phyloP scores from a whole-genome alignment of 768 basidiomycete species.

The Hypsizygus marmoreus region DNA sequence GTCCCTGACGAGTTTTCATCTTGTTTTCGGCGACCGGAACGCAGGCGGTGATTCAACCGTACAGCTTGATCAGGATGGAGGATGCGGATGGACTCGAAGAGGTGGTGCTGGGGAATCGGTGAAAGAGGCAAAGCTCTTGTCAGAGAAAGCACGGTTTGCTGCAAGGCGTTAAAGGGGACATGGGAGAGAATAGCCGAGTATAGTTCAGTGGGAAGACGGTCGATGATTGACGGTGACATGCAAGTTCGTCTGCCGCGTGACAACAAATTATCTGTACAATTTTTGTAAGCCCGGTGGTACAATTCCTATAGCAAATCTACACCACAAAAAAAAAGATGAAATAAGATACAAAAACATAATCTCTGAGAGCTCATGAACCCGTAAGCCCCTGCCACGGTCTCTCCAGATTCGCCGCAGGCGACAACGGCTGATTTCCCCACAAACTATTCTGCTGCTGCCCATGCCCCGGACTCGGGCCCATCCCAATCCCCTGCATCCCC shows the following conservation, averaged over 20 bases:
- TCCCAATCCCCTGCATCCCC: constrained; percentile 5
- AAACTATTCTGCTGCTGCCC: neutral
- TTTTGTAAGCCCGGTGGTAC: neutral
- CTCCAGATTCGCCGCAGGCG: no score
- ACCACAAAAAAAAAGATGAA: no score
- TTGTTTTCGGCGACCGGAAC: constrained; percentile 22
- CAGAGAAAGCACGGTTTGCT: constrained; percentile 59
- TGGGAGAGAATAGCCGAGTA: constrained; percentile 59
- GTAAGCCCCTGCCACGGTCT: no score
- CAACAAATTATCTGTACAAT: no score
- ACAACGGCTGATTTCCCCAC: neutral
- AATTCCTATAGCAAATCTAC: neutral
- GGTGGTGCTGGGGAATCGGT: constrained; percentile 53
- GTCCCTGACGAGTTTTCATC: neutral
- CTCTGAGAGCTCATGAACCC: no score
- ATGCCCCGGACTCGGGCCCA: neutral
- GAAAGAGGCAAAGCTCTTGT: constrained; percentile 62
- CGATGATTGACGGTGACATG: constrained; percentile 25
- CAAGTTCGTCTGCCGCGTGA: no score
- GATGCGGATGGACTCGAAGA: constrained; percentile 64
- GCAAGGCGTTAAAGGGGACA: constrained; percentile 46
- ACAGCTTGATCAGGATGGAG: constrained; percentile 51
- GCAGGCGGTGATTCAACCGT: constrained; percentile 58
- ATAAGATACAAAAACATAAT: no score
- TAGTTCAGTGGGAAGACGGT: constrained; percentile 63